Percentiles rank a stretch among this genome's conserved stretches.
Conservation (phyloP, 2,329 filamentous ascomycete species). For the Cercospora zeina region DNA sequence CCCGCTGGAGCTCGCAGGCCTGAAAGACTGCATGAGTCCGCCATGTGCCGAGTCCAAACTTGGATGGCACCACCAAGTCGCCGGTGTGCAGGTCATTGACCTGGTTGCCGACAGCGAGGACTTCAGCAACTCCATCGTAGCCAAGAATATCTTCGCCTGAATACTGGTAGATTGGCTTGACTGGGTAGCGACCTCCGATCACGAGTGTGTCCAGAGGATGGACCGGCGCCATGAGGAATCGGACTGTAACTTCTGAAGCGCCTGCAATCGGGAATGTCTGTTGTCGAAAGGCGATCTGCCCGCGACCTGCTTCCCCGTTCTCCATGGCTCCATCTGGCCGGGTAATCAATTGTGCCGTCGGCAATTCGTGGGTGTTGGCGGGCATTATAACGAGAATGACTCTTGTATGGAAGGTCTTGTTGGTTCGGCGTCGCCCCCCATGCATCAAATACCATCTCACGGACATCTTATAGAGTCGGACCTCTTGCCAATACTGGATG, state of each 20-base stretch:
- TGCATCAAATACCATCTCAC: background rate
- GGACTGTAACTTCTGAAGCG: background rate
- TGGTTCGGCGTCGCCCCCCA: background rate
- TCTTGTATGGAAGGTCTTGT: background rate
- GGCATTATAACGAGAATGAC: background rate
- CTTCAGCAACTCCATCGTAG: conserved; percentile 1
- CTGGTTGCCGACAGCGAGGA: background rate
- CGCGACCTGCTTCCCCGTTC: background rate
- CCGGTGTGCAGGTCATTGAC: background rate
- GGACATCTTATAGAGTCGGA: background rate
- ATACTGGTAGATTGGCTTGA: background rate
- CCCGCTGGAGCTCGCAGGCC: background rate
- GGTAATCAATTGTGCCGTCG: background rate
- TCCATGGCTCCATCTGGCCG: background rate
- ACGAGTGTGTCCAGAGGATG: conserved; percentile 8
- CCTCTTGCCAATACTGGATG: background rate
- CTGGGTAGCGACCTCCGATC: background rate
- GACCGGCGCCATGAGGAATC: background rate
- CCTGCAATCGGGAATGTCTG: background rate
- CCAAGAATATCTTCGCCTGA: background rate
- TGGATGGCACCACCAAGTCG: background rate
- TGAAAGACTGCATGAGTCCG: background rate
- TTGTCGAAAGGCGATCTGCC: background rate
- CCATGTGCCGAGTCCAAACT: background rate
- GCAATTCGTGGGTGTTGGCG: background rate